Evolutionary conservation across 2,329 filamentous ascomycete genomes (phyloP).

Genomic region (Ploettnerulaceae sp.): DNA sequence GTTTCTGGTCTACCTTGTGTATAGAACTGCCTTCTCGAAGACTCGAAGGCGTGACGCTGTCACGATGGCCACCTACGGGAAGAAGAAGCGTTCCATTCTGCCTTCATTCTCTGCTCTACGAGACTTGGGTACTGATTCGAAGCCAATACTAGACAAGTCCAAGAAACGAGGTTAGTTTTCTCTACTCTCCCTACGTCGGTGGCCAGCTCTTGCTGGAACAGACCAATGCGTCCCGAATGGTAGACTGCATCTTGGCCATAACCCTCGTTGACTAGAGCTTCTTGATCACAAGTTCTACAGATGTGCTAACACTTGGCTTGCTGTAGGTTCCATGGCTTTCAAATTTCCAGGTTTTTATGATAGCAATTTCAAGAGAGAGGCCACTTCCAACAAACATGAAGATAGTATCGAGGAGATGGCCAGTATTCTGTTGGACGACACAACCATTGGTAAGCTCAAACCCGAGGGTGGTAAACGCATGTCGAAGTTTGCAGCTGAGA

Average conservation of each 20-base stretch:
- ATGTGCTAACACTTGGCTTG: neutral
- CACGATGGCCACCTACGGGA: slow-evolving; percentile 24
- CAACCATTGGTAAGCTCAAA: slow-evolving; percentile 16
- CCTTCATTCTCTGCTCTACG: slow-evolving; percentile 20
- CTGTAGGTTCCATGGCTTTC: slow-evolving; percentile 5
- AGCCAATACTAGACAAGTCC: slow-evolving; percentile 9
- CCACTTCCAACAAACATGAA: slow-evolving; percentile 8
- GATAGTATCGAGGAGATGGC: slow-evolving; percentile 27
- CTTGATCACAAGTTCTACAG: neutral
- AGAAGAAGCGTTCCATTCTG: slow-evolving; percentile 23
- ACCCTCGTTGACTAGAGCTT: neutral
- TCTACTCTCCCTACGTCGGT: neutral
- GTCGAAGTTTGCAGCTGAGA: slow-evolving; percentile 12
- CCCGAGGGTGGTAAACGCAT: slow-evolving; percentile 16
- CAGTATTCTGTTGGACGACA: slow-evolving; percentile 25
- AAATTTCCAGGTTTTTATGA: neutral
- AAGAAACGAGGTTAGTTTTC: slow-evolving; percentile 11
- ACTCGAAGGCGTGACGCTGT: neutral
- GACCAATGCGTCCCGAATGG: neutral
- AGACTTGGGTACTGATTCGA: slow-evolving; percentile 10
- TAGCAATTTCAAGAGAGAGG: slow-evolving; percentile 4
- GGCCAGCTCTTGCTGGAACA: neutral
- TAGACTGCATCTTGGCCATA: neutral
- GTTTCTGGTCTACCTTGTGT: neutral
- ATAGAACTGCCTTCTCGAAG: neutral